A percentile compares a stretch with the other conserved stretches of the same genome.
Conservation (phyloP, 345 rosid genomes). For the Reutealis trisperma region DNA sequence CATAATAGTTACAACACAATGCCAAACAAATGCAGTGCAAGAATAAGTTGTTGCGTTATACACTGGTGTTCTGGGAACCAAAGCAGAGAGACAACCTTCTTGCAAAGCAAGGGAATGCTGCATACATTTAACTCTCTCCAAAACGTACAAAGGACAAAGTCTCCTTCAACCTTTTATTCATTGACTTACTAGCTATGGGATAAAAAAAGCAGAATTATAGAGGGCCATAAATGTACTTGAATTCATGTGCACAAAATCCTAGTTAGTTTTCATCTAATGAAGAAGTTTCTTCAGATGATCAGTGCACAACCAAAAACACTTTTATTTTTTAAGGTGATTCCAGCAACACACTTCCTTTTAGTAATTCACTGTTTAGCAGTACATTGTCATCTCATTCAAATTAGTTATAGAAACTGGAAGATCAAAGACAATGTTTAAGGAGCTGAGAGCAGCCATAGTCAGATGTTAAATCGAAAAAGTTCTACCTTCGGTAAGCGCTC, state of each 20-base stretch:
- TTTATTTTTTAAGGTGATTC: no score
- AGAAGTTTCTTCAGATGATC: background rate
- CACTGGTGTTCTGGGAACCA: background rate
- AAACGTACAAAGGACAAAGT: no score
- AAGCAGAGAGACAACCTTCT: background rate
- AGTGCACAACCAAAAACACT: background rate
- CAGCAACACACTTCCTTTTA: background rate
- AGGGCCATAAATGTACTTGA: background rate
- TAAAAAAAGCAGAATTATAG: background rate
- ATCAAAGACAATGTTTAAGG: background rate
- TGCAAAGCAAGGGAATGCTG: background rate
- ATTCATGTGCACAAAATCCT: background rate
- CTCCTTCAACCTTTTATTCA: no score
- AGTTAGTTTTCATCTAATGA: background rate
- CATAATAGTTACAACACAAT: no score
- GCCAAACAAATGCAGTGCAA: background rate
- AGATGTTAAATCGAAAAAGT: background rate
- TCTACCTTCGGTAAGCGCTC: conserved; percentile 94
- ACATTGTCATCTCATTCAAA: background rate
- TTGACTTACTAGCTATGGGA: no score
- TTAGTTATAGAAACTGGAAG: background rate
- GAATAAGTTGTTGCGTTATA: background rate
- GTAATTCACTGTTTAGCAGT: background rate
- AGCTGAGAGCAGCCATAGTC: background rate
- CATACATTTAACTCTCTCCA: background rate